A percentile compares a stretch with the other conserved stretches of the same genome.
Evolutionary conservation across 2,329 filamentous ascomycete genomes (phyloP).

Genomic region (Parascedosporium putredinis): DNA sequence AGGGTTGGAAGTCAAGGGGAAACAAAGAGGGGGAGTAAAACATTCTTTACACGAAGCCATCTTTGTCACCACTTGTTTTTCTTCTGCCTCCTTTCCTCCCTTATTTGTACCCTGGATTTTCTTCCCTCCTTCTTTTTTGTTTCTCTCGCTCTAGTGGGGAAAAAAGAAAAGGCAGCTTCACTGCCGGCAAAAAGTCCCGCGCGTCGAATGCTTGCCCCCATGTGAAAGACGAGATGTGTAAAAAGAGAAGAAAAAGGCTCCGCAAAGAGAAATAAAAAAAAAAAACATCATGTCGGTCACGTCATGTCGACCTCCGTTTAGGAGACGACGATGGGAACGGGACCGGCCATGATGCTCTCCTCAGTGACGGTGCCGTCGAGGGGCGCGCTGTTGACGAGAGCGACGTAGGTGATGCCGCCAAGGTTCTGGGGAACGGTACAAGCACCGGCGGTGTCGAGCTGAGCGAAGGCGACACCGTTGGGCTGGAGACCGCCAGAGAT

Average conservation of each 20-base stretch:
- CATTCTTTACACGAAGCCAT: neutral
- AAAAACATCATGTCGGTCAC: neutral
- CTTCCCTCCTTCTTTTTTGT: neutral
- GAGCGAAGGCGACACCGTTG: conserved; percentile 49
- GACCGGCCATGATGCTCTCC: conserved; percentile 55
- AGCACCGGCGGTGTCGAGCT: conserved; percentile 39
- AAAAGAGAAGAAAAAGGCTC: too few relatives aligned
- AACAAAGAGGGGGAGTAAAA: neutral
- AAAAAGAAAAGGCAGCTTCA: too few relatives aligned
- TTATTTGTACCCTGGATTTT: neutral
- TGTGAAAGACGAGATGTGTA: neutral
- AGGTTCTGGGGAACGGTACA: conserved; percentile 54
- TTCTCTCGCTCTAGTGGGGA: too few relatives aligned
- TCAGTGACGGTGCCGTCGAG: conserved; percentile 43
- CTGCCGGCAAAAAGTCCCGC: too few relatives aligned
- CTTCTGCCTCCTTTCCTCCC: neutral
- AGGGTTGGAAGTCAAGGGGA: too few relatives aligned
- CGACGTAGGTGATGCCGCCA: conserved; percentile 56
- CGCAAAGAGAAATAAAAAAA: neutral
- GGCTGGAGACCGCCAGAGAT: conserved; percentile 47
- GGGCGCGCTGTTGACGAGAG: conserved; percentile 46
- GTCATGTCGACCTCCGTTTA: conserved; percentile 19
- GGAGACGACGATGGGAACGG: conserved; percentile 45
- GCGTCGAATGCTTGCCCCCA: neutral
- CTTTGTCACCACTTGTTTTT: too few relatives aligned